Percentiles rank a stretch among this genome's conserved stretches.
Evolutionary conservation across 192 early-diverging fungal genomes (phyloP).

Genomic region (Coemansia reversa): DNA sequence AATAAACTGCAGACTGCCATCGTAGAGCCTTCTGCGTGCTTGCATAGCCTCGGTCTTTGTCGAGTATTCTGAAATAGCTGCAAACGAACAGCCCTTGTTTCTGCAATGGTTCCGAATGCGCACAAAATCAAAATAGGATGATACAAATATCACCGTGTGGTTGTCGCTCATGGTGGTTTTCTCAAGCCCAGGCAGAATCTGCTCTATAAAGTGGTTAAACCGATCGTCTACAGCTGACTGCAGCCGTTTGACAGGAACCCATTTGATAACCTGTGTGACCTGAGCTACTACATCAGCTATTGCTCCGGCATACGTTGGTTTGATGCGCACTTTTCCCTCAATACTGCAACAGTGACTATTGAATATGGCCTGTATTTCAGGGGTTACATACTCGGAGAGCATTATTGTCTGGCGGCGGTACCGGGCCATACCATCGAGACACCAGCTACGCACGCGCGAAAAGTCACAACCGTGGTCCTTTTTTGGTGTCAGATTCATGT

Average conservation of each 20-base stretch:
- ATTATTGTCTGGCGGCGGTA: slow-evolving; percentile 89
- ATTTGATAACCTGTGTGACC: slow-evolving; percentile 81
- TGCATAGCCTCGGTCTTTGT: slow-evolving; percentile 70
- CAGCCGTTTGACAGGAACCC: slow-evolving; percentile 63
- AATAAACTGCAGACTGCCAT: slow-evolving; percentile 73
- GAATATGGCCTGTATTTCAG: slow-evolving; percentile 90
- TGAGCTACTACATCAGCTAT: slow-evolving; percentile 77
- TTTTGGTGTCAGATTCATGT: slow-evolving; percentile 87
- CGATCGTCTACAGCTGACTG: slow-evolving; percentile 71
- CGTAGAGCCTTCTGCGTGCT: slow-evolving; percentile 75
- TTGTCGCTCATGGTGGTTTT: slow-evolving; percentile 57
- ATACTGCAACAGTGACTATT: slow-evolving; percentile 60
- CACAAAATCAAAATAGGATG: slow-evolving; percentile 97
- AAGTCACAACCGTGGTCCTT: slow-evolving; percentile 94
- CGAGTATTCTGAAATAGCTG: slow-evolving; percentile 90
- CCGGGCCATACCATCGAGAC: slow-evolving; percentile 78
- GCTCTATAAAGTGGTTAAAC: slow-evolving; percentile 82
- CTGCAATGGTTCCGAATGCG: slow-evolving; percentile 85
- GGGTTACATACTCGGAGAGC: slow-evolving; percentile 76
- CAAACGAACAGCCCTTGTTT: slow-evolving; percentile 73
- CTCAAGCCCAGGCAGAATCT: slow-evolving; percentile 55
- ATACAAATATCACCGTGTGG: slow-evolving; percentile 75
- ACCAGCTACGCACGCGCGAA: slow-evolving; percentile 83
- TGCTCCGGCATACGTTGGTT: slow-evolving; percentile 61
- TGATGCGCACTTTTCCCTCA: slow-evolving; percentile 73